phyloP scores from a whole-genome alignment of 257 asterid species.

The Petrea volubilis region DNA sequence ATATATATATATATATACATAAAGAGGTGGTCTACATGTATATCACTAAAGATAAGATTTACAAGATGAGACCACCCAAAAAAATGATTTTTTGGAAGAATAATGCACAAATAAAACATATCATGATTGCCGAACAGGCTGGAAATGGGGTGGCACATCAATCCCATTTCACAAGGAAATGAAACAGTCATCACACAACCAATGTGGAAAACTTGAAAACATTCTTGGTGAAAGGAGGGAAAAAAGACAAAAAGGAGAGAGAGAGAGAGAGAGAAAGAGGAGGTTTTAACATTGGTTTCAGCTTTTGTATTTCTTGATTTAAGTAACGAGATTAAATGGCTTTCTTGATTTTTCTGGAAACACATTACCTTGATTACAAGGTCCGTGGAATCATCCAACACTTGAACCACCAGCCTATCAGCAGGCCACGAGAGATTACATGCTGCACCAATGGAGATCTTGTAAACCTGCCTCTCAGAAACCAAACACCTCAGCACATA shows the following conservation, averaged over 20 bases:
- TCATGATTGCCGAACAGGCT: constrained; percentile 6
- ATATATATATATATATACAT: not conserved
- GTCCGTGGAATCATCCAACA: constrained; percentile 84
- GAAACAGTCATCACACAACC: not conserved
- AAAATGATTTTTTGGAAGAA: not conserved
- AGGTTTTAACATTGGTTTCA: too few relatives aligned
- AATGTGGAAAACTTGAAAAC: not conserved
- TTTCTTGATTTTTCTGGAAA: not conserved
- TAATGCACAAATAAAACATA: not conserved
- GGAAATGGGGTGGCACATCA: constrained; percentile 14
- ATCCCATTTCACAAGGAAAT: not conserved
- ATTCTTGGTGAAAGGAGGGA: not conserved
- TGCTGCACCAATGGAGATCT: constrained; percentile 80
- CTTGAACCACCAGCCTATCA: constrained; percentile 68
- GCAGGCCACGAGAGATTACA: constrained; percentile 82
- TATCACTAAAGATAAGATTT: not conserved
- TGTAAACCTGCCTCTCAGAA: constrained; percentile 54
- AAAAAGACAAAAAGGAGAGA: not conserved
- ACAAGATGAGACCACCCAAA: not conserved
- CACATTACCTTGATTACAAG: constrained; percentile 48
- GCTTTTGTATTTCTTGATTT: not conserved
- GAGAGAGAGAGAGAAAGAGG: not conserved
- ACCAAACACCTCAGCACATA: too few relatives aligned
- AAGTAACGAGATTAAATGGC: not conserved
- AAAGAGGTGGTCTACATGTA: not conserved